Evolutionary conservation across 371 early-diverging fungal species (phyloP).

Genomic region (Sporodiniella umbellata): DNA sequence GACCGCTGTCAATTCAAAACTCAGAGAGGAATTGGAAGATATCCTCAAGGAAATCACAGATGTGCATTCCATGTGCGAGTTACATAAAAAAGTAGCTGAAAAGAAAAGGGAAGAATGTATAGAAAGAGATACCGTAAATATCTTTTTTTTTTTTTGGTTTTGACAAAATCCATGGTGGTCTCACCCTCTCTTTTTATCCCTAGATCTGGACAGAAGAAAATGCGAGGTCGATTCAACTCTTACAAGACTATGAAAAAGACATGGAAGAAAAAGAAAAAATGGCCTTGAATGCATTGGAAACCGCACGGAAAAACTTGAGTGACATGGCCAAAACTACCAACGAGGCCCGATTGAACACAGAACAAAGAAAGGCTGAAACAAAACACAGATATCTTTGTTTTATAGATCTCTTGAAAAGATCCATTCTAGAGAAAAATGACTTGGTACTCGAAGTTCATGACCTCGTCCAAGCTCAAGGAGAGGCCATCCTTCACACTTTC

Average conservation of each 20-base stretch:
- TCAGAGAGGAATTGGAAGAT: neutral
- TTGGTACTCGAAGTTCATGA: no score
- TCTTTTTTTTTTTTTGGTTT: no score
- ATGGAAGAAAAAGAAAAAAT: neutral
- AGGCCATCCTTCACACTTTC: no score
- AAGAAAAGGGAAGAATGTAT: neutral
- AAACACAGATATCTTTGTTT: no score
- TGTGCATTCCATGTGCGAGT: neutral
- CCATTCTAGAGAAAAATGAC: no score
- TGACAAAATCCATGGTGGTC: no score
- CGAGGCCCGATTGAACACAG: no score
- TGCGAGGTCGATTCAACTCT: slow-evolving; percentile 29
- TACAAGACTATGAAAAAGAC: neutral
- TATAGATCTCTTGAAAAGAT: no score
- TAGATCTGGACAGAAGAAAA: neutral
- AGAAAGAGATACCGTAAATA: neutral
- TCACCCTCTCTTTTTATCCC: neutral
- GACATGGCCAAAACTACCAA: no score
- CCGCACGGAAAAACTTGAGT: no score
- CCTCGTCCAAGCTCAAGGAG: no score
- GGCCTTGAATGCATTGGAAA: neutral
- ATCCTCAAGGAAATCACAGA: neutral
- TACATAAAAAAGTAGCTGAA: neutral
- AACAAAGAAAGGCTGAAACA: no score
- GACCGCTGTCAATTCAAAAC: neutral